These are phyloP conservation scores for Themeda triandra DNA, from an alignment of 176 grass and related monocot species.

Conservation along the genomic window DNA sequence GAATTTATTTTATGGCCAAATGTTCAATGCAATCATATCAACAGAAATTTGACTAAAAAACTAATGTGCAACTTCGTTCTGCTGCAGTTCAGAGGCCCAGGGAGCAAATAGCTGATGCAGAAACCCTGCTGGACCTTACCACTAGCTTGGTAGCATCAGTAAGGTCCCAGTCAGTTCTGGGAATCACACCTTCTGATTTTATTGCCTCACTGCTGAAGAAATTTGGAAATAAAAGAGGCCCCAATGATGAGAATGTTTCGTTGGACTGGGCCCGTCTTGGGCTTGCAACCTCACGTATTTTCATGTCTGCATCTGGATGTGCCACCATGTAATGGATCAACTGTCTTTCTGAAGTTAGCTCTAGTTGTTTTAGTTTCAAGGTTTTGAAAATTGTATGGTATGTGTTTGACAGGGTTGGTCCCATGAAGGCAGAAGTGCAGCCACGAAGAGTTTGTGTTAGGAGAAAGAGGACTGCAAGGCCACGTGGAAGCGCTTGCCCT, in stretches of 20 bases:
- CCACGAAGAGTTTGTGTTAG: slow-evolving; percentile 9
- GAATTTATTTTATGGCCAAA: not conserved
- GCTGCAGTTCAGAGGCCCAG: slow-evolving; percentile 76
- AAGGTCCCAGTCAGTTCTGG: slow-evolving; percentile 60
- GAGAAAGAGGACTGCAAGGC: slow-evolving; percentile 43
- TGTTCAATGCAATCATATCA: not conserved
- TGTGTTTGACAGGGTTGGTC: slow-evolving; percentile 50
- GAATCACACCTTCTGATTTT: slow-evolving; percentile 71
- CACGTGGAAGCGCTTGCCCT: slow-evolving; percentile 45
- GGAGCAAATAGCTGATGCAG: slow-evolving; percentile 87
- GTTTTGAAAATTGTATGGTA: not conserved
- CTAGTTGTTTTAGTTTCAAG: not conserved
- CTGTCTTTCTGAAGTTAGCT: not conserved
- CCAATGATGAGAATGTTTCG: slow-evolving; percentile 16
- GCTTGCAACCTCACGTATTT: slow-evolving; percentile 41
- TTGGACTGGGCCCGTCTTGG: slow-evolving; percentile 59
- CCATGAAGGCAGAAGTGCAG: slow-evolving; percentile 73
- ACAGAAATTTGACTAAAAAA: not conserved
- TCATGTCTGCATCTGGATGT: slow-evolving; percentile 64
- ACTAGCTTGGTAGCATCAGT: slow-evolving; percentile 61
- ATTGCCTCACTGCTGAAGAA: slow-evolving; percentile 59
- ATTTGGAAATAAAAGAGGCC: slow-evolving; percentile 32
- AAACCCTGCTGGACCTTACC: slow-evolving; percentile 73
- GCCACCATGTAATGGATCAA: slow-evolving; percentile 56
- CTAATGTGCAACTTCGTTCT: not conserved